Conservation (phyloP, 2,329 filamentous ascomycete species). For the Kalmusia sp. region DNA sequence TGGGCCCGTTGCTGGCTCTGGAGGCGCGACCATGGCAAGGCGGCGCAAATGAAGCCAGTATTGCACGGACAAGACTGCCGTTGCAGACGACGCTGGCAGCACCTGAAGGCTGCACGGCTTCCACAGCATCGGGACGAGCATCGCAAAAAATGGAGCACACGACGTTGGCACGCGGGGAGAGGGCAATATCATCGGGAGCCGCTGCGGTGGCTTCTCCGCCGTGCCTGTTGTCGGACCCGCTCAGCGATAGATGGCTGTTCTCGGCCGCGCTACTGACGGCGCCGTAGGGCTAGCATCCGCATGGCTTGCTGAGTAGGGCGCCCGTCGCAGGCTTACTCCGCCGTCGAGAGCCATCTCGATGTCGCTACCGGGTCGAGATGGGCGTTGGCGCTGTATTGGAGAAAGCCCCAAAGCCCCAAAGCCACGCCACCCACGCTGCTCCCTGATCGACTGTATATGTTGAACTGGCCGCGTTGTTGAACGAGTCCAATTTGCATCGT, state of each 20-base stretch:
- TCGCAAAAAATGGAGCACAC: neutral
- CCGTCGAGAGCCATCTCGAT: neutral
- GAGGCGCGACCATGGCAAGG: neutral
- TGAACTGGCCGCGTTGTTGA: conserved; percentile 11
- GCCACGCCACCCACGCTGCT: conserved; percentile 1
- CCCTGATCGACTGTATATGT: conserved; percentile 14
- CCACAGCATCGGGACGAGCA: neutral
- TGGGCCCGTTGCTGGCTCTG: conserved; percentile 13
- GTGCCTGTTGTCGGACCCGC: neutral
- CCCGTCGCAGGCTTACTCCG: conserved; percentile 11
- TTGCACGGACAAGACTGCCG: neutral
- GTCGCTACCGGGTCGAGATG: neutral
- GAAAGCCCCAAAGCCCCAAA: neutral
- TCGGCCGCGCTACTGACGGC: conserved; percentile 10
- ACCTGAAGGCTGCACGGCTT: neutral
- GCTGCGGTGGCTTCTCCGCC: neutral
- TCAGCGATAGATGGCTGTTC: conserved; percentile 1
- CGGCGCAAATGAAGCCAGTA: neutral
- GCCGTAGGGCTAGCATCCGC: conserved; percentile 1
- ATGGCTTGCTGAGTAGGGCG: conserved; percentile 16
- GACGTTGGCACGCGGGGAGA: neutral
- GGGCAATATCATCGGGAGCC: neutral
- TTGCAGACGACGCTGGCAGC: too few species aligned
- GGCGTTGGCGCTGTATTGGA: neutral
- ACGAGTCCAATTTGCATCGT: neutral